phyloP scores from a whole-genome alignment of 768 basidiomycete species.

The Pleurotus pulmonarius region DNA sequence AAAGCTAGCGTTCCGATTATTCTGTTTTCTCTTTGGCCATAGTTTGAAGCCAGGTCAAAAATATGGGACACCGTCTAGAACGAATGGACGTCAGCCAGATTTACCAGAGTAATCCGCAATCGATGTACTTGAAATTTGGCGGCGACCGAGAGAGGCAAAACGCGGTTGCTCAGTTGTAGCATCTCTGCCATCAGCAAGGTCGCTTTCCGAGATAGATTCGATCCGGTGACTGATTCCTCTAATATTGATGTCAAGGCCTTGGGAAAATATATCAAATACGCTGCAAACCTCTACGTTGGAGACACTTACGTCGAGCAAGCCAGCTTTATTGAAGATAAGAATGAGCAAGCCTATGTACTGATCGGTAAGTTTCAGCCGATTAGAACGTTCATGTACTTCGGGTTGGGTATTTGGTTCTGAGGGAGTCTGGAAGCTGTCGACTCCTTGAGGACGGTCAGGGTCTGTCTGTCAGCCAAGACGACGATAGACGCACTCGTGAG shows the following conservation, averaged over 20 bases:
- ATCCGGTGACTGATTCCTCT: conserved; percentile 71
- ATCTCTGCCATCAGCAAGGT: conserved; percentile 90
- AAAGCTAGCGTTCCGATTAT: conserved; percentile 83
- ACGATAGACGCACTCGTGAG: conserved; percentile 66
- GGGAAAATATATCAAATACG: neutral
- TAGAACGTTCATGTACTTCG: conserved; percentile 41
- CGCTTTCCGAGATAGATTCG: conserved; percentile 81
- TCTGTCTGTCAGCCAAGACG: neutral
- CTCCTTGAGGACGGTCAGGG: conserved; percentile 43
- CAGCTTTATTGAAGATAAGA: conserved; percentile 80
- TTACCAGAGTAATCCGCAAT: neutral
- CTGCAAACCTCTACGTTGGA: neutral
- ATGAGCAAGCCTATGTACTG: conserved; percentile 89
- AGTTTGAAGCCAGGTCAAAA: conserved; percentile 81
- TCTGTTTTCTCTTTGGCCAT: conserved; percentile 70
- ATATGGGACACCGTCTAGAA: conserved; percentile 75
- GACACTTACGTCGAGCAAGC: conserved; percentile 74
- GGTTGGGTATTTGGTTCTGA: conserved; percentile 27
- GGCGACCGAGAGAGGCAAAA: conserved; percentile 78
- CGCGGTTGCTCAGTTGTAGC: conserved; percentile 81
- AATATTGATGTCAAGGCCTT: conserved; percentile 86
- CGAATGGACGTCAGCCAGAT: neutral
- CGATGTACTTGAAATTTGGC: conserved; percentile 73
- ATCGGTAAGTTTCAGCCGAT: conserved; percentile 78
- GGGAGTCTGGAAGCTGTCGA: conserved; percentile 49